A percentile compares a stretch with the other conserved stretches of the same genome.
phyloP scores from a whole-genome alignment of 441 rosid genomes.

The Daphne laureola region DNA sequence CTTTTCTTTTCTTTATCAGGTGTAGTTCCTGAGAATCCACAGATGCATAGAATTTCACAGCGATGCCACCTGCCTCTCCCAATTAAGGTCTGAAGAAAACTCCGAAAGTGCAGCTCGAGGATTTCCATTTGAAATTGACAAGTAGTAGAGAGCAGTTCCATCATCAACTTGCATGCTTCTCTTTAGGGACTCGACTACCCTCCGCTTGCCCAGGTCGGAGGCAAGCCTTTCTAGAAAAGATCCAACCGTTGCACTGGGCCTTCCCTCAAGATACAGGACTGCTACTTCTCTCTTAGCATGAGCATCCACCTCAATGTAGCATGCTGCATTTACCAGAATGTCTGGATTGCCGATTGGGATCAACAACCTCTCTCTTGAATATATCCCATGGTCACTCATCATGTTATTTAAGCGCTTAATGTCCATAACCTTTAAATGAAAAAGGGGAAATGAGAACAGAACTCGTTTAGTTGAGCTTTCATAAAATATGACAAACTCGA shows the following conservation, averaged over 20 bases:
- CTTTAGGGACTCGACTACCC: constrained; percentile 53
- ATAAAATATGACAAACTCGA: neutral
- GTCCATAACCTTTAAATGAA: constrained; percentile 56
- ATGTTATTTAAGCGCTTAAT: constrained; percentile 78
- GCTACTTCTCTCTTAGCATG: constrained; percentile 81
- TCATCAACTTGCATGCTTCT: constrained; percentile 92
- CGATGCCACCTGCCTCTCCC: constrained; percentile 61
- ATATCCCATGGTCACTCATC: constrained; percentile 89
- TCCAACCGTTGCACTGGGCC: constrained; percentile 28
- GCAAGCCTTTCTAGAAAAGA: constrained; percentile 23
- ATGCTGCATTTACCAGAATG: constrained; percentile 43
- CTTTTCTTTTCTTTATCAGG: neutral
- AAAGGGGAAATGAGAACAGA: neutral
- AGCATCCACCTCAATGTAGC: constrained; percentile 80
- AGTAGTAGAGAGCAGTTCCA: constrained; percentile 74
- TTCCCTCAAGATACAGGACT: constrained; percentile 66
- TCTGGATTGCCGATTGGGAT: constrained; percentile 66
- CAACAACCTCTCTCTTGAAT: constrained; percentile 79
- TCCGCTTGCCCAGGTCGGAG: constrained; percentile 50
- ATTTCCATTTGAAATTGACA: constrained; percentile 68
- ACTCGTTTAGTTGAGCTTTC: neutral
- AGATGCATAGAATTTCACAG: constrained; percentile 1
- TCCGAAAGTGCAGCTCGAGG: constrained; percentile 68
- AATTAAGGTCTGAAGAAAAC: constrained; percentile 56
- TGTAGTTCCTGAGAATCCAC: too few species aligned